A percentile compares a stretch with the other conserved stretches of the same genome.
Evolutionary conservation across 2,329 filamentous ascomycete genomes (phyloP).

Genomic region (Teratosphaeria nubilosa): DNA sequence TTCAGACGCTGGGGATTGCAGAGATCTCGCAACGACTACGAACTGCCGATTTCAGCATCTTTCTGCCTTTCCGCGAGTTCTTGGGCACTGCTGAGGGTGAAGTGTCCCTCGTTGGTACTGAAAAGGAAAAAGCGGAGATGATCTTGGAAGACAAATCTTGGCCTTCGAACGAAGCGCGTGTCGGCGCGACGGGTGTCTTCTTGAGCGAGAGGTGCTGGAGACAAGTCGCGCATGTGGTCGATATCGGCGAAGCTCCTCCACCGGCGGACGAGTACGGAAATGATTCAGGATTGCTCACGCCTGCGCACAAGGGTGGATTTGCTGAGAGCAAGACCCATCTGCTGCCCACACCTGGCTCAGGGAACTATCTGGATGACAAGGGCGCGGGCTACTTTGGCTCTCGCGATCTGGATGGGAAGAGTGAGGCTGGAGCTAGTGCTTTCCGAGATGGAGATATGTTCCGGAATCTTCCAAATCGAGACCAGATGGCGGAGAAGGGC

Average conservation of each 20-base stretch:
- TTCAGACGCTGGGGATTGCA: slow-evolving; percentile 91
- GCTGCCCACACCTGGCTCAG: slow-evolving; percentile 40
- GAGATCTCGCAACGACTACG: slow-evolving; percentile 91
- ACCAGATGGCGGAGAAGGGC: slow-evolving; percentile 89
- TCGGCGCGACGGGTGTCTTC: slow-evolving; percentile 89
- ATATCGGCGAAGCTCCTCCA: slow-evolving; percentile 45
- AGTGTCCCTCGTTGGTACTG: slow-evolving; percentile 77
- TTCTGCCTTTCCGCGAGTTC: slow-evolving; percentile 93
- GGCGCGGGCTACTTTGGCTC: slow-evolving; percentile 72
- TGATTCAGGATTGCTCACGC: slow-evolving; percentile 49
- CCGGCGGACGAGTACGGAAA: slow-evolving; percentile 42
- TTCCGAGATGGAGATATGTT: slow-evolving; percentile 96
- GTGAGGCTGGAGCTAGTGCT: slow-evolving; percentile 84
- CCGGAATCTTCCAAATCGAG: slow-evolving; percentile 84
- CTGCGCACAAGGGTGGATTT: slow-evolving; percentile 44
- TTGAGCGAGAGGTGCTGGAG: slow-evolving; percentile 94
- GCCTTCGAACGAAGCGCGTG: slow-evolving; percentile 81
- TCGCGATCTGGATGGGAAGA: slow-evolving; percentile 71
- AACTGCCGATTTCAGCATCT: slow-evolving; percentile 90
- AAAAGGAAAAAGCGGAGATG: slow-evolving; percentile 81
- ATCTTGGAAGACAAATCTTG: slow-evolving; percentile 88
- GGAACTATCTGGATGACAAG: slow-evolving; percentile 63
- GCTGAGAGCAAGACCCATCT: slow-evolving; percentile 50
- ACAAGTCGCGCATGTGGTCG: slow-evolving; percentile 68
- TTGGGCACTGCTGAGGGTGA: slow-evolving; percentile 79